Conservation (phyloP, 371 early-diverging fungal genomes). For the Umbelopsis sp. region DNA sequence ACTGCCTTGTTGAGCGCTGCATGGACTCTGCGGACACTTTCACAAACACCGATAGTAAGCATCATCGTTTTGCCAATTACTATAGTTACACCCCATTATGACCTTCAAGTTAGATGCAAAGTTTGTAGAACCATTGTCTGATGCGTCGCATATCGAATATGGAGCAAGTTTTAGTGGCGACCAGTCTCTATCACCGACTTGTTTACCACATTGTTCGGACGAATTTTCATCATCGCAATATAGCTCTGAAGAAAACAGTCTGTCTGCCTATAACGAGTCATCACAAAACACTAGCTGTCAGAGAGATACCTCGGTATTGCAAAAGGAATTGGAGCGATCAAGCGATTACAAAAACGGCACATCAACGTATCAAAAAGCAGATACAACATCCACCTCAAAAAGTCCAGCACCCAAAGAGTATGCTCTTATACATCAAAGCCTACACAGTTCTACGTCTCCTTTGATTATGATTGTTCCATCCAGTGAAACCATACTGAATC, state of each 20-base stretch:
- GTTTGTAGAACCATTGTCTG: too few species aligned
- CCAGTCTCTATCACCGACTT: too few species aligned
- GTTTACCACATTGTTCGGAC: too few species aligned
- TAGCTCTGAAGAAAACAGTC: too few species aligned
- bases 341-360: background rate
- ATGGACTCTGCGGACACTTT: background rate
- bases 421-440: background rate
- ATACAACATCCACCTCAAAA: background rate
- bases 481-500: background rate
- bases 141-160: too few species aligned
- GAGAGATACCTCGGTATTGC: too few species aligned
- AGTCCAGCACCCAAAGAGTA: background rate
- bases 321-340: background rate
- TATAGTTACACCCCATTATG: background rate
- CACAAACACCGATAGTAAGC: background rate
- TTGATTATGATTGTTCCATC: background rate
- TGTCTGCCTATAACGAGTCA: too few species aligned
- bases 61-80: background rate
- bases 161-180: too few species aligned
- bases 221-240: too few species aligned
- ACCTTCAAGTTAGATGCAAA: too few species aligned
- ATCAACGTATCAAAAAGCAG: background rate
- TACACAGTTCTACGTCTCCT: background rate
- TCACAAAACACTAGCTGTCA: too few species aligned
- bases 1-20: background rate